Base-by-base conservation (phyloP, 139 green algal species). In the Haematococcus sp. region DNA sequence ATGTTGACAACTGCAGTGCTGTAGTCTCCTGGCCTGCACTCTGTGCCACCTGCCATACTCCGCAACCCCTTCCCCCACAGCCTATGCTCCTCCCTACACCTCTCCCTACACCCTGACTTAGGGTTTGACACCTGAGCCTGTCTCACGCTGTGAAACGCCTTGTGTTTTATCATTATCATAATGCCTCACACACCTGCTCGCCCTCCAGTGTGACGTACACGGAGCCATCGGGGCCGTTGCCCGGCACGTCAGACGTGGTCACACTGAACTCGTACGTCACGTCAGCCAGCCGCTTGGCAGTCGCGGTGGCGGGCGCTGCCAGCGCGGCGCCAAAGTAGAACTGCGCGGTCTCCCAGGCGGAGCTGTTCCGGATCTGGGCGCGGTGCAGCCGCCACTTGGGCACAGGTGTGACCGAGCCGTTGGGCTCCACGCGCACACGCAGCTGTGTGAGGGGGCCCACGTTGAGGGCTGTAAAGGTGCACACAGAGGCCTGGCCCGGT, bases 341-440 rank as follows among this genome's bases (percentile, higher is more conserved):
- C 31, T 30, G 4, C 4, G 52, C n/a, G 4, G 23, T 65, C n/a
- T 34, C 25, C 58, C 58, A 65, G 20, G 25, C 35, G n/a, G 20
- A 40, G 25, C 3, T 34, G 4, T 35, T 27, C 11, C 25, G 35
- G 4, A 65, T 19, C 3, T 17, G 16, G 25, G 58, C 58, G 58
- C 58, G 58, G 58, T 65, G 25, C 58, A 65, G 58, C 58, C 25
- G 58, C 58, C 58, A 65, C 52, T 60, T 60, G 52, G 19, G 20
- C 22, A 15, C 15, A 7, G 52, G 9, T 3, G 52, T 60, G 40
- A 11, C 40, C 40, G 40, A 19, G 7, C 40, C 40, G 40, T 49
- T 49, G 40, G 40, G 40, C 40, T 49, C 40, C 40, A 49, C 40
- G 7, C 40, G 40, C 40, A 49, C 40, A 49, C 40, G 40, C 40